Evolutionary conservation across 768 basidiomycete species (phyloP).

Genomic region (Hortiboletus campestris): DNA sequence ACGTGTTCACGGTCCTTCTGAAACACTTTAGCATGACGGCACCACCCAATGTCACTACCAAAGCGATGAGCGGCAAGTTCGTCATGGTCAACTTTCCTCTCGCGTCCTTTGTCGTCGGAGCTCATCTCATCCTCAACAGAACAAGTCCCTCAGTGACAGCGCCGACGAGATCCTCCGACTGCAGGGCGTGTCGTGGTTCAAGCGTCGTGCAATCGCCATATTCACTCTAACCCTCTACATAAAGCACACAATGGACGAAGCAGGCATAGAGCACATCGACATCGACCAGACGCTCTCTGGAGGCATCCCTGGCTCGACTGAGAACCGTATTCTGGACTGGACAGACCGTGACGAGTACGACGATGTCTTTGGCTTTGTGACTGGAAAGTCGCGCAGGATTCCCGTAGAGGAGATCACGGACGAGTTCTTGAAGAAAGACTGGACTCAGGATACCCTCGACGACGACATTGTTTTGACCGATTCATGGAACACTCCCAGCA

Average conservation of each 20-base stretch:
- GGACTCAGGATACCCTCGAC: constrained; percentile 41
- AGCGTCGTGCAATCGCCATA: constrained; percentile 55
- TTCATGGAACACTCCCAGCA: constrained; percentile 58
- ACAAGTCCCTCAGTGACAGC: constrained; percentile 62
- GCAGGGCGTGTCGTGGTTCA: constrained; percentile 75
- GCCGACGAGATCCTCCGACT: constrained; percentile 62
- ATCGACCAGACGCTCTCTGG: constrained; percentile 65
- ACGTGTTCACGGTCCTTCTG: no score
- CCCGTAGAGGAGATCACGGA: constrained; percentile 46
- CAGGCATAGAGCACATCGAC: constrained; percentile 61
- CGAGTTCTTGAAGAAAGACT: constrained; percentile 40
- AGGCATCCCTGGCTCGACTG: constrained; percentile 55
- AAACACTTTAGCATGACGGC: constrained; percentile 65
- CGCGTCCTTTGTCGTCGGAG: neutral
- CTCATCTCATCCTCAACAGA: constrained; percentile 40
- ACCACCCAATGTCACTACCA: constrained; percentile 56
- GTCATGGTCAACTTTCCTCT: constrained; percentile 47
- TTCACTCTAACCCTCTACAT: constrained; percentile 59
- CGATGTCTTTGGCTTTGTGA: constrained; percentile 57
- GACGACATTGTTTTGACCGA: constrained; percentile 35
- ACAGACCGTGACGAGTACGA: constrained; percentile 51
- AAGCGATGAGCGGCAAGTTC: constrained; percentile 61
- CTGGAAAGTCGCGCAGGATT: constrained; percentile 53
- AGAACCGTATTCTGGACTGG: constrained; percentile 60
- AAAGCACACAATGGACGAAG: constrained; percentile 64